phyloP scores from a whole-genome alignment of 2,329 filamentous ascomycete genomes.

The Pseudofabraea citricarpa region DNA sequence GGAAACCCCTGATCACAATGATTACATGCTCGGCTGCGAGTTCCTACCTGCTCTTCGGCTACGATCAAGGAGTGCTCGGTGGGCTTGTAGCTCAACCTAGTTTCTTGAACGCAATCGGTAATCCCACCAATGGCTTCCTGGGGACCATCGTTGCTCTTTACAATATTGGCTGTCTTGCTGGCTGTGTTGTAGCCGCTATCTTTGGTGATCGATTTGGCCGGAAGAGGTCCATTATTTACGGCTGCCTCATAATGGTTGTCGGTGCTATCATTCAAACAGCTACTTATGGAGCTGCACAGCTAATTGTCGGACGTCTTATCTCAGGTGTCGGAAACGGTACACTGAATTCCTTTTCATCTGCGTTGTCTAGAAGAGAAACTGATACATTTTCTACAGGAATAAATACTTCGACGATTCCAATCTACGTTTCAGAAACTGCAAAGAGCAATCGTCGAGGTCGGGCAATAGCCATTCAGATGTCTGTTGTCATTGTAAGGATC shows the following conservation, averaged over 20 bases:
- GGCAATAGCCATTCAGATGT: conserved; percentile 2
- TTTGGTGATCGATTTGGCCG: conserved; percentile 49
- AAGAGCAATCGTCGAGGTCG: conserved; percentile 29
- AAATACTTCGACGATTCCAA: conserved; percentile 38
- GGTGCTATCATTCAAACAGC: conserved; percentile 40
- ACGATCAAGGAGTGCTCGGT: conserved; percentile 37
- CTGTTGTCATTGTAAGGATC: conserved; percentile 1
- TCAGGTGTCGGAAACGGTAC: conserved; percentile 42
- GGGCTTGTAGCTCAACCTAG: conserved; percentile 31
- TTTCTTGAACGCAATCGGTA: conserved; percentile 34
- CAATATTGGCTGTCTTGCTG: conserved; percentile 44
- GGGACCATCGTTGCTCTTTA: conserved; percentile 40
- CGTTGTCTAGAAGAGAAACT: not conserved
- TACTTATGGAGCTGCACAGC: conserved; percentile 39
- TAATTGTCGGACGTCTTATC: conserved; percentile 43
- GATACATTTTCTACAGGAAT: not conserved
- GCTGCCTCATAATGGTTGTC: conserved; percentile 49
- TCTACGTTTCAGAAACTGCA: conserved; percentile 37
- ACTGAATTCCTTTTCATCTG: conserved; percentile 9
- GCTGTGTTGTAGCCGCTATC: conserved; percentile 36
- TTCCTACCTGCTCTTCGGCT: conserved; percentile 12
- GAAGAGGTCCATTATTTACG: conserved; percentile 48
- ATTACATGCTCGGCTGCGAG: too few species aligned
- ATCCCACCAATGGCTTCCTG: conserved; percentile 32
- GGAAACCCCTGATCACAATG: too few species aligned